phyloP scores from a whole-genome alignment of 2,329 filamentous ascomycete species.

The Neofusicoccum parvum region DNA sequence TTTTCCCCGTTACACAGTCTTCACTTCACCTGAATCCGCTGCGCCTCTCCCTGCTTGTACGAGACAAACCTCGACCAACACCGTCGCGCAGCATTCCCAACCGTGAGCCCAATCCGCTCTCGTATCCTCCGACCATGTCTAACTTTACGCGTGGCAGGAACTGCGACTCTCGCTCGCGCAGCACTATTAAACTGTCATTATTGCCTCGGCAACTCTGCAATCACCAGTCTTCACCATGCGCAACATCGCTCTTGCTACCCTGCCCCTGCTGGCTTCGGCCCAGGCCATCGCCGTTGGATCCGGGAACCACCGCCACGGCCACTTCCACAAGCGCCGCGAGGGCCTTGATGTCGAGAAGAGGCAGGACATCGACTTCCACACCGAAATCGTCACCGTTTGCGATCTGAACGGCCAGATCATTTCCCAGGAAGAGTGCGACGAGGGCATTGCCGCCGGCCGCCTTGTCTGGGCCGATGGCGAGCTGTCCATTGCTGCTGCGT shows the following conservation, averaged over 20 bases:
- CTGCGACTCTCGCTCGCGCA: neutral
- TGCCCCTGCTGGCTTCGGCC: constrained; percentile 17
- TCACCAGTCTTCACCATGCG: constrained; percentile 7
- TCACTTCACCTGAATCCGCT: constrained; percentile 5
- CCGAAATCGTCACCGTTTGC: constrained; percentile 70
- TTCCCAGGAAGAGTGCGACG: constrained; percentile 64
- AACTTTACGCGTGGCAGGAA: constrained; percentile 1
- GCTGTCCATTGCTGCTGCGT: constrained; percentile 40
- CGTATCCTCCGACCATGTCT: neutral
- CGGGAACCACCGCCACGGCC: constrained; percentile 11
- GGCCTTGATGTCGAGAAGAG: neutral
- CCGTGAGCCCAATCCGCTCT: neutral
- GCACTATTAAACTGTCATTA: constrained; percentile 4
- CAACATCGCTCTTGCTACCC: constrained; percentile 11
- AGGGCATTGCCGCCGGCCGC: constrained; percentile 70
- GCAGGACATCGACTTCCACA: constrained; percentile 53
- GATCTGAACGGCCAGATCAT: constrained; percentile 68
- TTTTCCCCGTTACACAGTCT: neutral
- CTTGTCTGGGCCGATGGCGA: constrained; percentile 58
- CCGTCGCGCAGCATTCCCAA: constrained; percentile 13
- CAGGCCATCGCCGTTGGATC: constrained; percentile 15
- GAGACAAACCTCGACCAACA: neutral
- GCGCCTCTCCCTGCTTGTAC: constrained; percentile 9
- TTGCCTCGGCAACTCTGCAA: neutral
- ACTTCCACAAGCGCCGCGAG: constrained; percentile 5